Percentiles rank a stretch among this genome's conserved stretches.
These are phyloP conservation scores for Cystobasidium tubakii DNA, from an alignment of 768 basidiomycete genomes.

Conservation along the genomic window DNA sequence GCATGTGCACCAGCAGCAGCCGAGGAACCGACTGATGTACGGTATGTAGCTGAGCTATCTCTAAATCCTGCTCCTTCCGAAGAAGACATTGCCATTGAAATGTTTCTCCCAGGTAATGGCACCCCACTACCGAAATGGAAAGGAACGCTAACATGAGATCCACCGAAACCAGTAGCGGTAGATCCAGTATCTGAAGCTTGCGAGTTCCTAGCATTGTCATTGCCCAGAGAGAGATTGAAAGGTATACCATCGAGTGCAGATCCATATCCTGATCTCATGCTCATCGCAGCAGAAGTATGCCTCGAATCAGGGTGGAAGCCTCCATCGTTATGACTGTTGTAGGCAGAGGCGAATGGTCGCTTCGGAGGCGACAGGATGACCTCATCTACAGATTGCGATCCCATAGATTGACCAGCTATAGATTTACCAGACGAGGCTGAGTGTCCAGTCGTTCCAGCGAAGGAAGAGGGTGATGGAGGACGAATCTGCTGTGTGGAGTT, in stretches of 20 bases:
- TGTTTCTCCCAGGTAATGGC: background rate
- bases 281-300: slow-evolving; percentile 34
- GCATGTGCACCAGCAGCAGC: background rate
- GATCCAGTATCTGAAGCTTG: slow-evolving; percentile 21
- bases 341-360: slow-evolving; percentile 40
- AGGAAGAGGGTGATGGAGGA: background rate
- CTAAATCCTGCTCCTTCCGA: background rate
- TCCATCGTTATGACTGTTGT: background rate
- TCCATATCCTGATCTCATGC: slow-evolving; percentile 43
- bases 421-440: background rate
- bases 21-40: background rate
- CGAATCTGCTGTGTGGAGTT: background rate
- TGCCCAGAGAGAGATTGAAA: slow-evolving; percentile 42
- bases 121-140: background rate
- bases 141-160: slow-evolving; percentile 1
- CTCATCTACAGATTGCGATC: slow-evolving; percentile 3
- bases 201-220: slow-evolving; percentile 14
- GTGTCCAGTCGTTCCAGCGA: slow-evolving; percentile 3
- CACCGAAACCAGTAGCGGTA: background rate
- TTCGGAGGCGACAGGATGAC: slow-evolving; percentile 41
- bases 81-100: background rate
- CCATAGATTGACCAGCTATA: background rate
- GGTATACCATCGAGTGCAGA: slow-evolving; percentile 44
- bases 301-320: slow-evolving; percentile 15
- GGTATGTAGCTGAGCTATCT: slow-evolving; percentile 2